A percentile compares a stretch with the other conserved stretches of the same genome.
phyloP scores from a whole-genome alignment of 176 grass and related monocot species.

The Ensete ventricosum region DNA sequence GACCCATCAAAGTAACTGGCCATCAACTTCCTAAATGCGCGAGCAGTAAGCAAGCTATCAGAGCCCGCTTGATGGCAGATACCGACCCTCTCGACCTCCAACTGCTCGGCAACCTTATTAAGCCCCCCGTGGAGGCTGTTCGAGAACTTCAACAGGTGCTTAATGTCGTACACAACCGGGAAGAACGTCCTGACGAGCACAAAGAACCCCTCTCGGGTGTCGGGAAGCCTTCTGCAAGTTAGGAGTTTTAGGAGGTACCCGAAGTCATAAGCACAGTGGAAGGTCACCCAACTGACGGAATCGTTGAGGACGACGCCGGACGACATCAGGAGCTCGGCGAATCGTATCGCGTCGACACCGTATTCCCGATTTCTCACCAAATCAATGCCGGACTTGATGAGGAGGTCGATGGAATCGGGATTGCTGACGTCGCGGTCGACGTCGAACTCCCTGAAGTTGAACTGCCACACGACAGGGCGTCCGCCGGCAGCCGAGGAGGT shows the following conservation, averaged over 20 bases:
- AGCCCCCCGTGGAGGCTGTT: not conserved
- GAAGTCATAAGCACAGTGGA: not conserved
- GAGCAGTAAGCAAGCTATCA: not conserved
- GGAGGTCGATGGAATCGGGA: constrained; percentile 1
- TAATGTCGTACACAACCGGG: constrained; percentile 1
- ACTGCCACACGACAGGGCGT: not conserved
- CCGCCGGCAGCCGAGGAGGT: not conserved
- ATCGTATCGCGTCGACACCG: not conserved
- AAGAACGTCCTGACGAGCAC: not conserved
- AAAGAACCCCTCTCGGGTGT: not conserved
- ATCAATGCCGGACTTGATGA: not conserved
- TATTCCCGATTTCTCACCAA: not conserved
- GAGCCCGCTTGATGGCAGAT: not conserved
- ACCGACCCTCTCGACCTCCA: not conserved
- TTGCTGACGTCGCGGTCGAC: not conserved
- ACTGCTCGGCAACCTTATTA: not conserved
- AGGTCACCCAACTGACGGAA: not conserved
- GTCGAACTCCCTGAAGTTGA: constrained; percentile 5
- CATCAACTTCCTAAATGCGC: not conserved
- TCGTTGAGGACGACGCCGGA: not conserved
- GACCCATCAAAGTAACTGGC: not conserved
- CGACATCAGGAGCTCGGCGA: not conserved
- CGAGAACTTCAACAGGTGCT: not conserved
- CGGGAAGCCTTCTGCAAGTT: not conserved
- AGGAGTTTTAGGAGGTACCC: constrained; percentile 3